Conservation (phyloP, 2,329 filamentous ascomycete genomes). For the Celoporthe dispersa region DNA sequence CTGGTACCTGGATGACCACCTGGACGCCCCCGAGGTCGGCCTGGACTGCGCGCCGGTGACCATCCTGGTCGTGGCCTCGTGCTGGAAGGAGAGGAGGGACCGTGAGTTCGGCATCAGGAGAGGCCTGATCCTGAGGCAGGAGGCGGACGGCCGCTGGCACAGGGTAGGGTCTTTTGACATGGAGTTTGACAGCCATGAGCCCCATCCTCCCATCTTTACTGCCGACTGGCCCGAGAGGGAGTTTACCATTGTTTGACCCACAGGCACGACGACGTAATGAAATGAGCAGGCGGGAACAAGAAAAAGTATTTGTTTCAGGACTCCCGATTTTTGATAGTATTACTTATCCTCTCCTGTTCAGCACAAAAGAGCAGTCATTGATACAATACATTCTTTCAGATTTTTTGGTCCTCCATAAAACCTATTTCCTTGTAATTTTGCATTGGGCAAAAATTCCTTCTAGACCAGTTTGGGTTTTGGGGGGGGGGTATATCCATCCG, state of each 20-base stretch:
- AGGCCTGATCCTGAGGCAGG: not conserved
- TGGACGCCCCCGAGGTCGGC: not conserved
- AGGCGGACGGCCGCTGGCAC: not conserved
- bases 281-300: not conserved
- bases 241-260: not conserved
- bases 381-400: not conserved
- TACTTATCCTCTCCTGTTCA: not conserved
- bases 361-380: not conserved
- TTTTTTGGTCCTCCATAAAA: not conserved
- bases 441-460: conserved; percentile 5
- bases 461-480: not conserved
- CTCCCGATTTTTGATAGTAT: too few relatives aligned
- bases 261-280: too few relatives aligned
- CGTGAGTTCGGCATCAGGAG: too few relatives aligned
- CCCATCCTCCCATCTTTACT: not conserved
- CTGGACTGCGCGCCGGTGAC: not conserved
- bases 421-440: not conserved
- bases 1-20: fast-evolving
- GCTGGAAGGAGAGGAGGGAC: too few relatives aligned
- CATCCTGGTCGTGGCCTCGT: not conserved
- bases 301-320: too few relatives aligned
- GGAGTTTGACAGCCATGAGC: not conserved
- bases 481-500: conserved; percentile 6
- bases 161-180: not conserved
- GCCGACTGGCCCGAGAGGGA: not conserved